Evolutionary conservation across 306 rosid genomes (phyloP).

Genomic region (Lupinus albus): DNA sequence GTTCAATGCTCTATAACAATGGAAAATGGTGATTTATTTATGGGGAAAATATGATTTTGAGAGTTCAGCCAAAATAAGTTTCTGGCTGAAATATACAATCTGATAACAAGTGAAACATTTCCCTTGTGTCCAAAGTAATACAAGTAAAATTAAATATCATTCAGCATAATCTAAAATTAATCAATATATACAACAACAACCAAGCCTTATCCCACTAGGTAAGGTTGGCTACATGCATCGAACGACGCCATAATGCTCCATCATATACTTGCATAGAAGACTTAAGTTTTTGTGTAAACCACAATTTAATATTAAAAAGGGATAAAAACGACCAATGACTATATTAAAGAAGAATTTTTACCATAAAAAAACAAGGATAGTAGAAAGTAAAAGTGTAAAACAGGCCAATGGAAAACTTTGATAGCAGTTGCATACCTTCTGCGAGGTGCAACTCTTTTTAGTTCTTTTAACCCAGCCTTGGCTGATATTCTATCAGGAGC

Average conservation of each 20-base stretch:
- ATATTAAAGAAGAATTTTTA: slow-evolving; percentile 6
- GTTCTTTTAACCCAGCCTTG: slow-evolving; percentile 73
- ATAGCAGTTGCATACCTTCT: slow-evolving; percentile 61
- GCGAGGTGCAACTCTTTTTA: slow-evolving; percentile 75
- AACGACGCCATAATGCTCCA: too few species aligned
- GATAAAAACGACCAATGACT: neutral
- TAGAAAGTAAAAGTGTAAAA: neutral
- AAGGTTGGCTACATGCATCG: too few species aligned
- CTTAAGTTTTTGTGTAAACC: slow-evolving; percentile 19
- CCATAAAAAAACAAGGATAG: neutral
- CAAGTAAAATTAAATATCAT: slow-evolving; percentile 16
- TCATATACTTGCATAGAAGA: slow-evolving; percentile 10
- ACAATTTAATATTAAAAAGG: slow-evolving; percentile 1
- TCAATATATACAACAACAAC: too few species aligned
- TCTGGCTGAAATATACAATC: neutral
- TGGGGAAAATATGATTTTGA: neutral
- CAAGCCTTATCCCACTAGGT: too few species aligned
- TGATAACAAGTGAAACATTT: neutral
- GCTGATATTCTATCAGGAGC: slow-evolving; percentile 93
- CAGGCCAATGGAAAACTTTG: slow-evolving; percentile 19
- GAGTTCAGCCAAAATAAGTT: neutral
- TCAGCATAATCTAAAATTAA: slow-evolving; percentile 10
- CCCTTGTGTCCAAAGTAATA: slow-evolving; percentile 18
- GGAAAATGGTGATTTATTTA: neutral
- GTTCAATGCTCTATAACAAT: slow-evolving; percentile 10